Base-by-base conservation (phyloP, 306 rosid species). In the Alnus rubra region DNA sequence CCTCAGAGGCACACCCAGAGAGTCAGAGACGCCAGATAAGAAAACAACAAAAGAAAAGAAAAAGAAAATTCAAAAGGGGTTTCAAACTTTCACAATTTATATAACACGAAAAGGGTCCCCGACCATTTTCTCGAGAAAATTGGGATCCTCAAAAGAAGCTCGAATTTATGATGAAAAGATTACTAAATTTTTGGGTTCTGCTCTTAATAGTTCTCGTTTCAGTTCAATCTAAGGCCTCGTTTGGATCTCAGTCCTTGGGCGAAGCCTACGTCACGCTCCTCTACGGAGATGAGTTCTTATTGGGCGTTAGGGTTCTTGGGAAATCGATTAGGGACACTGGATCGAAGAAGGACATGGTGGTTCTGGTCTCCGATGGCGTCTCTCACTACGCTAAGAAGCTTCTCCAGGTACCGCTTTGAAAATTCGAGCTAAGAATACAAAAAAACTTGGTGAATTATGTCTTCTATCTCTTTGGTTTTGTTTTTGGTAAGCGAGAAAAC, bases 281-380 rank as follows among this genome's bases (percentile, higher is more conserved):
- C 67, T 96, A 96, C 74, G 99, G 99, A 7, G 99, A 96, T 85
- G 99, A 96, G 84, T 96, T 96, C 84, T 81, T 93, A 44, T 78
- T 96, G 87, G 99, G 99, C 2, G 99, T 93, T 75, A 84, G 99
- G 78, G 99, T 96, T 79, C 92, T 96, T 18, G 99, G 99, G 0
- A 96, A 91, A 80, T 96, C 99, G 51, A 90, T 96, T 18, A 92
- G 96, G 52, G 88, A 91, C 84, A 89, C 94, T 73, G 90, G 97
- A 80, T 88, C 98, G 80, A 81, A 59, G 54, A 93, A 91, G 90
- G 97, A 90, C 69, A 91, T 96, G 99, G 98, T 96, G 39, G 99
- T 76, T 8, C 86, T 96, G 82, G 90, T 96, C 84, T 96, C 99
- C 11, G 98, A 96, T 80, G 99, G 99, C 6, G 98, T 96, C 23